A percentile compares a stretch with the other conserved stretches of the same genome.
These are phyloP conservation scores for Hevea brasiliensis DNA, from an alignment of 345 rosid genomes.

Conservation along the genomic window DNA sequence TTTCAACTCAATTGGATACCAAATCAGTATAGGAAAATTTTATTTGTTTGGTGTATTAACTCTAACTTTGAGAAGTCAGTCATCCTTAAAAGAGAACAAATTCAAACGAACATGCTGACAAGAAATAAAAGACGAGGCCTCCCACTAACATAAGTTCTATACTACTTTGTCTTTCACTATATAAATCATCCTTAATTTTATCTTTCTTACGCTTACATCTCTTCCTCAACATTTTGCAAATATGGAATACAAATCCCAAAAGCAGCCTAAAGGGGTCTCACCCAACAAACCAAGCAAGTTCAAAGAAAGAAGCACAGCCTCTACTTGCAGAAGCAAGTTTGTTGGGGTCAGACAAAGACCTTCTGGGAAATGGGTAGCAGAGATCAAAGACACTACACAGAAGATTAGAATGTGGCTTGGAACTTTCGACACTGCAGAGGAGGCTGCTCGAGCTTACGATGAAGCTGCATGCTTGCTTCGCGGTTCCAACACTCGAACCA, in stretches of 20 bases:
- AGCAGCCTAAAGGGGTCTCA: slow-evolving; percentile 26
- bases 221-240: not conserved
- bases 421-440: slow-evolving; percentile 75
- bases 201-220: not conserved
- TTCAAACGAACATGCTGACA: no score
- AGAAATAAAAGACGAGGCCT: slow-evolving; percentile 33
- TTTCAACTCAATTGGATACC: no score
- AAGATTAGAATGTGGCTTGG: slow-evolving; percentile 95
- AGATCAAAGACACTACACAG: slow-evolving; percentile 85
- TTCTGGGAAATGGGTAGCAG: slow-evolving; percentile 93
- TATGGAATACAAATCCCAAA: slow-evolving; percentile 43
- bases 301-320: slow-evolving; percentile 25
- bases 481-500: slow-evolving; percentile 82
- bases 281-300: slow-evolving; percentile 29
- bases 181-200: slow-evolving; percentile 15
- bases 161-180: slow-evolving; percentile 9
- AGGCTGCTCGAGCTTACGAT: slow-evolving; percentile 87
- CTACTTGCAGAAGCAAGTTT: slow-evolving; percentile 46
- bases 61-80: no score
- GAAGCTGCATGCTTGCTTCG: slow-evolving; percentile 89
- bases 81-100: no score
- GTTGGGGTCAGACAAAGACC: slow-evolving; percentile 91
- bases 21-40: no score
- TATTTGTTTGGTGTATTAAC: no score
- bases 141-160: slow-evolving; percentile 43